Base-by-base conservation (phyloP, 2,329 filamentous ascomycete genomes). In the Thielaviopsis ethacetica region DNA sequence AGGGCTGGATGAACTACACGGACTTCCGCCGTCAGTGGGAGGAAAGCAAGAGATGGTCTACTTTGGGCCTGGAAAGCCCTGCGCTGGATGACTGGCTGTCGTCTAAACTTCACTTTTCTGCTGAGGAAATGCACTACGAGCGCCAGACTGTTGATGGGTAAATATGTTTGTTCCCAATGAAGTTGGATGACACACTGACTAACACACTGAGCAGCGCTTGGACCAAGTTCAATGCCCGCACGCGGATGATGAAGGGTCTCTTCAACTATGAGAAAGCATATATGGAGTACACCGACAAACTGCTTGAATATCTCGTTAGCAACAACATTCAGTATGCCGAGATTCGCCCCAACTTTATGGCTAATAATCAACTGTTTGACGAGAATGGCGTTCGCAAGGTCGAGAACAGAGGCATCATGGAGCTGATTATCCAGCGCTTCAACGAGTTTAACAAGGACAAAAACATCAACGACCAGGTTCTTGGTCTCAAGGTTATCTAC, bases 241-340 rank as follows among this genome's bases (percentile, higher is more conserved):
- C 84, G 3, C 76, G 82, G 55, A 84, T 84, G 72, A 86, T 87
- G 76, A 87, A 88, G 66, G 84, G 84, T 0, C 72, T 88, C 0
- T 77, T 86, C 65, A 84, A 84, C 66, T 86, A 86, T 64, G 76
- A 81, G 65, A 74, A 72, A 3, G 81, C 82, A 3, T 86, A 82
- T 65, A 71, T 73, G 53, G 72, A 70, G 67, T 88, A 88, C 64
- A 84, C 83, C 2, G 70, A 72, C 10, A 67, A 71, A 2, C 81
- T 80, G 21, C 78, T 86, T 12, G 71, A 82, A 60, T 78, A 81
- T 61, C 82, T 87, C 67, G 76, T 81, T 22, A 65, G 72, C 5
- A 83, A 87, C 65, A 80, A 80, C 51, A 82, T 88, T 63, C 83
- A 84, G 69, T 87, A 86, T 64, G 83, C 83, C 27, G 84, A 88